phyloP scores from a whole-genome alignment of 768 basidiomycete species.

The Xanthoconium stramineum region DNA sequence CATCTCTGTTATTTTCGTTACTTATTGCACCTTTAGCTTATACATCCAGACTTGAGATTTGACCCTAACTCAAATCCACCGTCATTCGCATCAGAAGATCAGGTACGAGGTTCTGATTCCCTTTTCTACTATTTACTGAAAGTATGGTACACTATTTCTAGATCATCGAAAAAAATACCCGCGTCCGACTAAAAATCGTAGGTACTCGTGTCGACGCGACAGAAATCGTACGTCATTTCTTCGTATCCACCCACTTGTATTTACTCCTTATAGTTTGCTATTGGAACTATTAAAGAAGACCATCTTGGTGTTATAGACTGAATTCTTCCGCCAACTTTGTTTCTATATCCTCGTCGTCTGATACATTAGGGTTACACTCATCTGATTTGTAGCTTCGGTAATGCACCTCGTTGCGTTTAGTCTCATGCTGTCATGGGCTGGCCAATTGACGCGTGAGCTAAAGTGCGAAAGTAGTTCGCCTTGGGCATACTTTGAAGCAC shows the following conservation, averaged over 20 bases:
- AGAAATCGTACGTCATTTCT: slow-evolving; percentile 72
- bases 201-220: slow-evolving; percentile 97
- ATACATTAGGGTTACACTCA: not conserved
- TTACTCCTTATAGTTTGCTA: slow-evolving; percentile 71
- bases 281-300: slow-evolving; percentile 97
- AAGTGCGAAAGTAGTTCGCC: no score
- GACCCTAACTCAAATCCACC: slow-evolving; percentile 98
- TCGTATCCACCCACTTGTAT: not conserved
- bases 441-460: no score
- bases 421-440: not conserved
- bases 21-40: slow-evolving; percentile 54
- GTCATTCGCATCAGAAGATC: slow-evolving; percentile 88
- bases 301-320: slow-evolving; percentile 91
- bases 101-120: slow-evolving; percentile 42
- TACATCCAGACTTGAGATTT: slow-evolving; percentile 91
- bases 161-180: slow-evolving; percentile 93
- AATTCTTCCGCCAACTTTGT: not conserved
- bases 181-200: slow-evolving; percentile 94
- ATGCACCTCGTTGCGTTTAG: not conserved
- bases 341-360: not conserved
- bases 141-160: slow-evolving; percentile 23
- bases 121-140: not conserved
- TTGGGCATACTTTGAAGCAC: no score
- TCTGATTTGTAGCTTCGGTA: slow-evolving; percentile 4
- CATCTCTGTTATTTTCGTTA: not conserved